Conservation (phyloP, 2,329 filamentous ascomycete species). For the Ascochyta viciae-villosae region DNA sequence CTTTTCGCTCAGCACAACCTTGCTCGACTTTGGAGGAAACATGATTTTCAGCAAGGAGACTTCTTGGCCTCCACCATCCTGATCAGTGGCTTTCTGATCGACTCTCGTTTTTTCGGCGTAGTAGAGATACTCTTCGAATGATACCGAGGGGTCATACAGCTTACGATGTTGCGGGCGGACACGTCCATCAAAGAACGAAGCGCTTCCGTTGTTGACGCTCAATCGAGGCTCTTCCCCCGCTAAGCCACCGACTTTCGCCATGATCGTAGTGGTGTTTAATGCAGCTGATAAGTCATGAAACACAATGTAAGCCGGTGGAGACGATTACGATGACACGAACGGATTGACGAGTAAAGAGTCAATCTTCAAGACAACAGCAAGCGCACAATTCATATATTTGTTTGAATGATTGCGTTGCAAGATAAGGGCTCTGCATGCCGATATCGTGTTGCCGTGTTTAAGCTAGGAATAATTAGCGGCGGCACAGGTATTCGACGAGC, state of each 20-base stretch:
- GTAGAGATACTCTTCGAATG: slow-evolving; percentile 52
- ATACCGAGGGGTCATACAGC: slow-evolving; percentile 3
- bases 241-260: slow-evolving; percentile 9
- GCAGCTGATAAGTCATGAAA: no score
- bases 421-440: no score
- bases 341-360: no score
- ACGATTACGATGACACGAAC: no score
- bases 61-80: slow-evolving; percentile 1
- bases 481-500: no score
- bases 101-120: slow-evolving; percentile 48
- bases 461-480: no score
- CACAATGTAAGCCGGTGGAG: no score
- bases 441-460: no score
- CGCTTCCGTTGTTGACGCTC: neutral
- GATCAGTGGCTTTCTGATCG: slow-evolving; percentile 35
- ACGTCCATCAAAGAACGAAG: neutral
- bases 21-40: slow-evolving; percentile 2
- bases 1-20: neutral
- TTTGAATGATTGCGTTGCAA: no score
- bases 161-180: slow-evolving; percentile 8
- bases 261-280: neutral
- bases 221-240: slow-evolving; percentile 5
- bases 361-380: no score
- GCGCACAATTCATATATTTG: no score
- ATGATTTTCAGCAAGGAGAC: slow-evolving; percentile 1